Evolutionary conservation across 805 yeast genomes (phyloP), one percentile per base, ranked within the genome.

Genomic region (Barnettozyma populi): DNA sequence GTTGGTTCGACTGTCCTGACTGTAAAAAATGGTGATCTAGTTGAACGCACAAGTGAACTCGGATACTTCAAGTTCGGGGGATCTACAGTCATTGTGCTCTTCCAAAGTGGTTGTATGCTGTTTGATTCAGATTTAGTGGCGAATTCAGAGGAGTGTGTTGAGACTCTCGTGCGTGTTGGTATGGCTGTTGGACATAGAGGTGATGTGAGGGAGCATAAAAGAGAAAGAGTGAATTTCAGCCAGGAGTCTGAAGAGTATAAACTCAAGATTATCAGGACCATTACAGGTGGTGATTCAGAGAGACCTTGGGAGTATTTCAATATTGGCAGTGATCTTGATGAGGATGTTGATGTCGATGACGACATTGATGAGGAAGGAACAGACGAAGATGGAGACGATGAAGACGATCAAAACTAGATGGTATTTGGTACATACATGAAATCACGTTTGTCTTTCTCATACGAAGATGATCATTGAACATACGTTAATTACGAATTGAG

Each of bases 21-120:
- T 0, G 83, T 81, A 14, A 62, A 75, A 45, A 77, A 74, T 41
- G 89, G 88, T 2, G 80, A 80, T 39, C 35, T 45, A 0, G 72
- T 92, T 4, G 57, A 66, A 8, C 73, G 90, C 41, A 86, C 94
- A 4, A 90, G 86, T 38, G 98, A 92, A 58, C 66, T 92, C 24
- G 99, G 99, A 0, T 92, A 88, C 61, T 92, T 92, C 75, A 88
- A 90, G 62, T 92, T 92, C 69, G 99, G 99, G 13, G 99, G 99
- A 0, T 86, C 96, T 0, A 94, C 99, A 0, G 75, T 89, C 7
- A 67, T 92, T 3, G 63, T 86, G 1, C 61, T 94, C 7, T 79
- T 90, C 56, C 82, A 82, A 46, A 62, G 69, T 10, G 64, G 66
- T 3, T 56, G 49, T 7, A 72, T 86, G 56, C 51, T 53, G 23